These are phyloP conservation scores for Globisporangium ultimum DNA, from an alignment of 352 stramenopile genomes.

Conservation along the genomic window DNA sequence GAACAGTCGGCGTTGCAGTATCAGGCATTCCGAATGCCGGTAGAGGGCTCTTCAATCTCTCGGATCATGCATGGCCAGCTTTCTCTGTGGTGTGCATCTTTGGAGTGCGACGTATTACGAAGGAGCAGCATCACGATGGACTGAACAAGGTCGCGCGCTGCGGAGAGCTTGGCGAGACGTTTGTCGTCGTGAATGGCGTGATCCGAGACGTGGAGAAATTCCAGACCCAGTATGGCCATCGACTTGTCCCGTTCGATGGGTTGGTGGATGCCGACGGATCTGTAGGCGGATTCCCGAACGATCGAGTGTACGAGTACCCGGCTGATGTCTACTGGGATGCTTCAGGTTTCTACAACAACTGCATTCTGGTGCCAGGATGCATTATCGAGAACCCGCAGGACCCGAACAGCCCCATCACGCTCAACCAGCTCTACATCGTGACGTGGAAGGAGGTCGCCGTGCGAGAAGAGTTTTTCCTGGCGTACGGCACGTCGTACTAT, in stretches of 20 bases:
- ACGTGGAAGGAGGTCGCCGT: constrained; percentile 86
- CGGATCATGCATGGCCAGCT: constrained; percentile 69
- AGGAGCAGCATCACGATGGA: constrained; percentile 84
- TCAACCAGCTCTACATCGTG: constrained; percentile 87
- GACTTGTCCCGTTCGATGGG: constrained; percentile 74
- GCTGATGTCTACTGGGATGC: constrained; percentile 86
- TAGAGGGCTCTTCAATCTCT: constrained; percentile 83
- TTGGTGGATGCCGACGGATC: constrained; percentile 84
- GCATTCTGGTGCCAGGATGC: constrained; percentile 84
- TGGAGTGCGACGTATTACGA: constrained; percentile 79
- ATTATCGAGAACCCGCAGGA: constrained; percentile 80
- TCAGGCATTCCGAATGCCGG: constrained; percentile 83
- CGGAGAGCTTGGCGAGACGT: constrained; percentile 82
- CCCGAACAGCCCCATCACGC: constrained; percentile 66
- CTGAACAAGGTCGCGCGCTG: constrained; percentile 86
- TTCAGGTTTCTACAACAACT: constrained; percentile 88
- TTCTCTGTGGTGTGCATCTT: constrained; percentile 90
- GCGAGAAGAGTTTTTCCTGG: constrained; percentile 85
- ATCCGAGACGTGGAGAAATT: constrained; percentile 88
- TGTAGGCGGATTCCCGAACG: constrained; percentile 80
- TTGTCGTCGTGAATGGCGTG: constrained; percentile 84
- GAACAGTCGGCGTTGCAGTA: constrained; percentile 76
- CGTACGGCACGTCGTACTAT: constrained; percentile 88
- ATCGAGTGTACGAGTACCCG: constrained; percentile 85
- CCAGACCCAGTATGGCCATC: constrained; percentile 84